Base-by-base conservation (phyloP, 495 filamentous ascomycete species). In the Sabuloglossum arenarium region DNA sequence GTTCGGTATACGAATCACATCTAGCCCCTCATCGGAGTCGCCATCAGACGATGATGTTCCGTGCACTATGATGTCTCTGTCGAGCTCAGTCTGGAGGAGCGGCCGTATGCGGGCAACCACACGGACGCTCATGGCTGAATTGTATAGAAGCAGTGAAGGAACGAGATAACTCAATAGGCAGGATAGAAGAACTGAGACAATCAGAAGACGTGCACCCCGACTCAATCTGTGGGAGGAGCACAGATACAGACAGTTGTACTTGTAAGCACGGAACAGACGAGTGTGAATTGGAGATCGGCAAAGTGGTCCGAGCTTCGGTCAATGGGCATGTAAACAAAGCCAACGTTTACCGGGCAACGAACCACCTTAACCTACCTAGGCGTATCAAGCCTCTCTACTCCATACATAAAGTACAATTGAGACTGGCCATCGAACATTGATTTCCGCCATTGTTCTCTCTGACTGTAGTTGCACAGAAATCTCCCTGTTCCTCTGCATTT, bases 71-170 rank as follows among this genome's bases (percentile, higher is more conserved):
- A 81, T 73, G 66, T 98, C 90, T 63, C 81, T 78, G 59, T 85
- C 84, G 9, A 80, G 71, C 69, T 96, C 91, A 39, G 79, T 77
- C 61, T 84, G 82, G 34, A 94, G 77, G 51, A 94, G 79, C 23
- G 91, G 91, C 56, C 91, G 79, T 57, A 98, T 81, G 49, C 91
- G 76, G 42, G 90, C 90, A 58, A 96, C 83, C 54, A 96, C 89
- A 53, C 87, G 79, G 25, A 95, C 85, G 58, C 74, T 78, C 78
- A 81, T 81, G n/a, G 47, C 47, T 51, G 23, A 3, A 14, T 27
- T 14, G 1, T 51, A 27, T 51, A 11, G 14, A 30, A 19, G 21
- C 11, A n/a, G n/a, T n/a, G n/a, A n/a, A n/a, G n/a, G n/a, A n/a
- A n/a, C n/a, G n/a, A n/a, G n/a, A n/a, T n/a, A n/a, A n/a, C n/a